phyloP scores from a whole-genome alignment of 2,329 filamentous ascomycete genomes.

The Claviceps pusilla region DNA sequence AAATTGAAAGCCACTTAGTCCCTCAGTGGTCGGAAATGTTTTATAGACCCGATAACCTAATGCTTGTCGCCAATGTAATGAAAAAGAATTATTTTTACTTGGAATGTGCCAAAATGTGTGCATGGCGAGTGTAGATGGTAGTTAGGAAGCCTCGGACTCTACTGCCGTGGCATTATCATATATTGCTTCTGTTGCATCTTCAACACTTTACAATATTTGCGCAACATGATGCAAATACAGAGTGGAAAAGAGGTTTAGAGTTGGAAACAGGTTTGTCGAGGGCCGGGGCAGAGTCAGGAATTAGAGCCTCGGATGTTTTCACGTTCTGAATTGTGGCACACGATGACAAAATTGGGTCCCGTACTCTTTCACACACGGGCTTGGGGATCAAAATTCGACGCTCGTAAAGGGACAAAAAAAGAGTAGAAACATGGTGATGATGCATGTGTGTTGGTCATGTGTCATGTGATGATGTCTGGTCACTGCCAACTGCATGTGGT shows the following conservation, averaged over 20 bases:
- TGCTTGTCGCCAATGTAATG: constrained; percentile 1
- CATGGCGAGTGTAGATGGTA: background rate
- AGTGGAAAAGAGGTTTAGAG: too few species aligned
- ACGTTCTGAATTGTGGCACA: too few species aligned
- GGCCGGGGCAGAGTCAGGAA: background rate
- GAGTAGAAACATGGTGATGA: too few species aligned
- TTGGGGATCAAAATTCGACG: too few species aligned
- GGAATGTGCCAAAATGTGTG: background rate
- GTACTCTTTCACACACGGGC: too few species aligned
- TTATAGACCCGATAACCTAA: constrained; percentile 3
- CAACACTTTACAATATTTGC: background rate
- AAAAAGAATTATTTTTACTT: background rate
- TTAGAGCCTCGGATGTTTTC: too few species aligned
- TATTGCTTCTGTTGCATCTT: background rate
- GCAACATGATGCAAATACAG: background rate
- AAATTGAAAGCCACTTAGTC: constrained; percentile 6
- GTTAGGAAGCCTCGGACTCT: background rate
- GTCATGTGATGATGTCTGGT: background rate
- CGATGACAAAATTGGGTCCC: too few species aligned
- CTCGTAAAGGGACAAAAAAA: too few species aligned
- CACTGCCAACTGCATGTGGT: too few species aligned
- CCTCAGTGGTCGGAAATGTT: constrained; percentile 1
- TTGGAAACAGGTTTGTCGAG: background rate
- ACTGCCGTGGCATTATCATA: background rate
- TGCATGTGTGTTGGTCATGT: too few species aligned